Conservation (phyloP, 177 flowering plant species). For the Telopea speciosissima region DNA sequence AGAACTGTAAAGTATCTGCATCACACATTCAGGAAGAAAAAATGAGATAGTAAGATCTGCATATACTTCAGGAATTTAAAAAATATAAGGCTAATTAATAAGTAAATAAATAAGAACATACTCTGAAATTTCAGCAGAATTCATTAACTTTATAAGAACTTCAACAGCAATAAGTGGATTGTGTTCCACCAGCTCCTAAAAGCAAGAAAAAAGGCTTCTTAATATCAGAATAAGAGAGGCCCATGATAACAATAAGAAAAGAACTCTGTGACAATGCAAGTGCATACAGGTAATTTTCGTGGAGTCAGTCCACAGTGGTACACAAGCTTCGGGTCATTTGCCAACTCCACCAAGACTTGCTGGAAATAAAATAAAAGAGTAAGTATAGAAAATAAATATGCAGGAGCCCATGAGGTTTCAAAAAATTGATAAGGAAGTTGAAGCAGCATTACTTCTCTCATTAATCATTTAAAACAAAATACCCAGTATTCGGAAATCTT, state of each 20-base stretch:
- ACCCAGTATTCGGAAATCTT: too few relatives aligned
- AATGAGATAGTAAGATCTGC: background rate
- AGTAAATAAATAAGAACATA: constrained; percentile 24
- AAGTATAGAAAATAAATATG: background rate
- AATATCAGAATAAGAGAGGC: background rate
- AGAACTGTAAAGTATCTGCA: constrained; percentile 85
- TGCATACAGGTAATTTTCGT: constrained; percentile 74
- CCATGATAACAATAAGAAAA: background rate
- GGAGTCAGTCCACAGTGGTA: constrained; percentile 98
- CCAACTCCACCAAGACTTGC: constrained; percentile 79
- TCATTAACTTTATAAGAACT: constrained; percentile 75
- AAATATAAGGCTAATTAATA: background rate
- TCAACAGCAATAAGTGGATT: constrained; percentile 96
- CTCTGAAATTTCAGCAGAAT: constrained; percentile 87
- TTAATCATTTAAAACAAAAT: background rate
- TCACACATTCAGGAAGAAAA: background rate
- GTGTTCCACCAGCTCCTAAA: constrained; percentile 88
- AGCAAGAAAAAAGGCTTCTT: constrained; percentile 9
- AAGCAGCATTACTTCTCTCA: background rate
- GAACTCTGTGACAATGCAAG: background rate
- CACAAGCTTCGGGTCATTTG: constrained; percentile 86
- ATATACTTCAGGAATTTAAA: constrained; percentile 5
- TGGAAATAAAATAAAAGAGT: constrained; percentile 18
- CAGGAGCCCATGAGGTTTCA: background rate
- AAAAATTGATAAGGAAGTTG: background rate